These are phyloP conservation scores for Fomitopsis betulina DNA, from an alignment of 1,284 basidiomycete genomes.

Conservation along the genomic window DNA sequence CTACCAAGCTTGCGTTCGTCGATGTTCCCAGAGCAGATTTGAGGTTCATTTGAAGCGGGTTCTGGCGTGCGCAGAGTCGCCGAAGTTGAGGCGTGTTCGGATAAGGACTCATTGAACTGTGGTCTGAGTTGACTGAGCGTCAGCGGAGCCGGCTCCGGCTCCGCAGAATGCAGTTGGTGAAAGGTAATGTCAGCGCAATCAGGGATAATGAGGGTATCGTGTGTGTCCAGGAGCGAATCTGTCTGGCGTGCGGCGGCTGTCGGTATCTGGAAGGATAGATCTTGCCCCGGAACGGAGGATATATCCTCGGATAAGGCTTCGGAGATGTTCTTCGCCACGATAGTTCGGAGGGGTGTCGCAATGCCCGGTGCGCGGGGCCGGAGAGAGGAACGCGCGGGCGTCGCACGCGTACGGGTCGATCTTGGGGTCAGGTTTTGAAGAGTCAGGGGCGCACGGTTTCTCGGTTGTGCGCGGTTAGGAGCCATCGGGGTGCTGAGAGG, in stretches of 20 bases:
- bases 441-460: conserved; percentile 15
- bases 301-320: conserved; percentile 21
- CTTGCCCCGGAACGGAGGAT: conserved; percentile 19
- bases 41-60: not conserved
- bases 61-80: not conserved
- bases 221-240: conserved; percentile 1
- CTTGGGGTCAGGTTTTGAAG: conserved; percentile 26
- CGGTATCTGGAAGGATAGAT: conserved; percentile 12
- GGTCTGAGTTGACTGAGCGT: conserved; percentile 16
- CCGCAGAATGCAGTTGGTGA: not conserved
- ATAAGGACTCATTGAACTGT: conserved; percentile 1
- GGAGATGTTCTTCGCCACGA: conserved; percentile 16
- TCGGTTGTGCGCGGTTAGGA: not conserved
- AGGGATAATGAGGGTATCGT: not conserved
- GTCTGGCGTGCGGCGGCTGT: not conserved
- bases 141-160: conserved; percentile 7
- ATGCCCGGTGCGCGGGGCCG: conserved; percentile 18
- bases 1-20: not conserved
- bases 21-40: not conserved
- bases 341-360: conserved; percentile 20
- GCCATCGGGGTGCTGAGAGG: conserved; percentile 16
- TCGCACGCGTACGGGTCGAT: conserved; percentile 13
- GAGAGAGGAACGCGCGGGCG: conserved; percentile 16
- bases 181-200: not conserved
- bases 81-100: not conserved